Evolutionary conservation across 805 yeast species (phyloP).

Genomic region (Pichia eremophila): DNA sequence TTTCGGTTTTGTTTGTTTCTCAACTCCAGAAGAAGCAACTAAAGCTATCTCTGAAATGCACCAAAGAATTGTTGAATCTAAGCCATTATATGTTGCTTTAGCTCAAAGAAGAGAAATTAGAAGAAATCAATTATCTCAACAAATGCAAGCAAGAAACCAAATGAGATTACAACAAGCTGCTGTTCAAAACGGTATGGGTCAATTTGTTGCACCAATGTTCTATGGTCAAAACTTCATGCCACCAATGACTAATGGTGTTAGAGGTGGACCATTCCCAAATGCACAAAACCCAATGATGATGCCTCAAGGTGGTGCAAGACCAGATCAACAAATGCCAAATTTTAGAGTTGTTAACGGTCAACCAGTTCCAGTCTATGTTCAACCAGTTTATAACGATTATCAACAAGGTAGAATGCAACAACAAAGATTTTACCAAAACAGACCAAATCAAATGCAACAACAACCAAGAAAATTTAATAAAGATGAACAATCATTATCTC

Average conservation of each 20-base stretch:
- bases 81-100: constrained; percentile 96
- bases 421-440: constrained; percentile 39
- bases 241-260: constrained; percentile 43
- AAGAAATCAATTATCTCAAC: constrained; percentile 94
- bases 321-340: constrained; percentile 41
- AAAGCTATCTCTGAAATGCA: constrained; percentile 98
- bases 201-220: constrained; percentile 79
- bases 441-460: constrained; percentile 22
- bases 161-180: constrained; percentile 96
- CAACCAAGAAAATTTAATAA: constrained; percentile 20
- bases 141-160: constrained; percentile 96
- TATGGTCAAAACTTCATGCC: constrained; percentile 72
- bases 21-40: constrained; percentile 97
- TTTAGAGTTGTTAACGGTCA: constrained; percentile 74
- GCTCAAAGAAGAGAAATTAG: constrained; percentile 99
- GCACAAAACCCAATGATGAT: constrained; percentile 68
- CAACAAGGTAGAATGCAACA: constrained; percentile 42
- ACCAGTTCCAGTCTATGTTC: constrained; percentile 75
- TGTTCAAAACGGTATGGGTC: constrained; percentile 78
- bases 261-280: constrained; percentile 71
- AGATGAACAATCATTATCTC: constrained; percentile 41
- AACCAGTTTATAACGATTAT: constrained; percentile 65
- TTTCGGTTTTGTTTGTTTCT: constrained; percentile 96
- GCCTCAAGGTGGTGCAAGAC: constrained; percentile 56
- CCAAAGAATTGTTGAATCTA: constrained; percentile 89